Base-by-base conservation (phyloP, 2,329 filamentous ascomycete species). In the Phaeoacremonium minimum region DNA sequence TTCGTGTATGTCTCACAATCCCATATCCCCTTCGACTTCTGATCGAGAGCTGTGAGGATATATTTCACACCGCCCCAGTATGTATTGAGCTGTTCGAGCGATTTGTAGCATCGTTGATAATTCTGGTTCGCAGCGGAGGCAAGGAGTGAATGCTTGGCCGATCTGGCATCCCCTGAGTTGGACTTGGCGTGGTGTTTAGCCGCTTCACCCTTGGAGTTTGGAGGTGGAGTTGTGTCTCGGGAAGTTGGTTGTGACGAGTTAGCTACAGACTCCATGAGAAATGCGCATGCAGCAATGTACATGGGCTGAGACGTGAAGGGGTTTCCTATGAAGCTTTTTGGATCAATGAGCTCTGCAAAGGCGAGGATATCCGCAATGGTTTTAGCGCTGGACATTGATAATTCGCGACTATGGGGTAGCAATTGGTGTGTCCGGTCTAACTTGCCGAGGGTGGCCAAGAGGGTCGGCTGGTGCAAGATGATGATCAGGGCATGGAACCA, bases 401-500 rank as follows among this genome's bases (percentile, higher is more conserved):
- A 58, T 55, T 93, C 87, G 38, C 86, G 80, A 46, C 87, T 93
- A 52, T 93, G 87, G 0, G 84, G 78, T 26, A 88, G 78, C 1
- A 95, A 69, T 38, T 88, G 83, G 33, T 87, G 73, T 36, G 85
- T 81, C 38, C 64, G 66, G 30, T 62, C 66, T 20, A 73, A 55
- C 12, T 67, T 62, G n/a, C 70, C 72, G 49, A 93, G 89, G 0
- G 85, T 86, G 32, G 87, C 85, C 36, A 95, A 66, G 2, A 95
- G 65, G 0, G 87, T 91, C 0, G 88, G 88, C 46, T 91, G 87
- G 52, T 94, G 87, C 5, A 94, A 68, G 4, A 94, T 74, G 41
- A 94, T 87, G 45, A 94, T 90, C 18, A 93, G 66, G 0, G 87
- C 86, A 45, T 94, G 87, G 49, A 91, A 91, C 87, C 87, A 94